Evolutionary conservation across 139 green algal species (phyloP).

Genomic region (Micractinium sp.): DNA sequence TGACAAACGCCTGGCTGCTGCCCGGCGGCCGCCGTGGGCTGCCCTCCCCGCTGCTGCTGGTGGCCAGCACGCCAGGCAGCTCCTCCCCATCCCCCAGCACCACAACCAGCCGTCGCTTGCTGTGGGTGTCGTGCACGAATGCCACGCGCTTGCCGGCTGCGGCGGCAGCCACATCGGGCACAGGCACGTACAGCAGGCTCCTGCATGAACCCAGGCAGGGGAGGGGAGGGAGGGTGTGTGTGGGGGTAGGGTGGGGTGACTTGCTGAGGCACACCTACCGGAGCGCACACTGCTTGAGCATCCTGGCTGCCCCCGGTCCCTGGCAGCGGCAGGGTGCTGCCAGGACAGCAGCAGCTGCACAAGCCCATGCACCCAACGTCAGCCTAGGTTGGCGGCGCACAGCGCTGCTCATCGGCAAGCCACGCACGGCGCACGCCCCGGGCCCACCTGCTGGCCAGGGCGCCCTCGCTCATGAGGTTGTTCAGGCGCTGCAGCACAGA

Average conservation of each 20-base stretch:
- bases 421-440: not conserved
- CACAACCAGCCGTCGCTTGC: slow-evolving; percentile 11
- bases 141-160: slow-evolving; percentile 12
- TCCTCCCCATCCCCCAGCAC: not conserved
- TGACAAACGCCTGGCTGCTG: not conserved
- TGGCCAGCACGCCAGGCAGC: not conserved
- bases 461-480: slow-evolving; percentile 10
- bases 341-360: too few species aligned
- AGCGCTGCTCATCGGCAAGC: not conserved
- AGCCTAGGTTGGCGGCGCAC: too few species aligned
- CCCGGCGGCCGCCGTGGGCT: not conserved
- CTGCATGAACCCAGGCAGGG: not conserved
- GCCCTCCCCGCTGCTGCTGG: not conserved
- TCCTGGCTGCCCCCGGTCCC: too few species aligned
- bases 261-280: not conserved
- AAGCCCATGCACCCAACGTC: too few species aligned
- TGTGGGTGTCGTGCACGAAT: slow-evolving; percentile 5
- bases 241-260: too few species aligned
- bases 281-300: not conserved
- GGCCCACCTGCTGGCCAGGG: not conserved
- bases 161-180: not conserved
- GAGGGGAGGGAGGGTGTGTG: not conserved
- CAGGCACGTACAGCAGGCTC: slow-evolving; percentile 11
- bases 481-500: not conserved
- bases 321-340: not conserved